Conservation (phyloP, 2,329 filamentous ascomycete species). For the Pseudogymnoascus sp. region DNA sequence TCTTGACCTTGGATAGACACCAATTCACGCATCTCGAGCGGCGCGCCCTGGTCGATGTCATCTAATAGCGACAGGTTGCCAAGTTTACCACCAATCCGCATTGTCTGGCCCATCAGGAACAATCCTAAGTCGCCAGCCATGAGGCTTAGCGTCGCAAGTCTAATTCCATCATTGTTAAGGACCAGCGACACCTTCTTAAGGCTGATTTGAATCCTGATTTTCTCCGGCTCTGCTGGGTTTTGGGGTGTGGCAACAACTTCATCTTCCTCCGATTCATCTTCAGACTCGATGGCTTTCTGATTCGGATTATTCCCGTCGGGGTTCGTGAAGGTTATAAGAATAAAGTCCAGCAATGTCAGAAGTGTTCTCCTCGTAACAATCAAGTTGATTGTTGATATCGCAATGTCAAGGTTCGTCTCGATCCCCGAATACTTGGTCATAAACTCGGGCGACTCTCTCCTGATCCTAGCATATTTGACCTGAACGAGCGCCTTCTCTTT, state of each 20-base stretch:
- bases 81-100: conserved; percentile 79
- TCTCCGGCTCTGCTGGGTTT: conserved; percentile 32
- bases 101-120: conserved; percentile 75
- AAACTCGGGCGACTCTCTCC: conserved; percentile 86
- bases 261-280: conserved; percentile 27
- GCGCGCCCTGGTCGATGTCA: conserved; percentile 86
- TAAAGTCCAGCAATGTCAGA: conserved; percentile 86
- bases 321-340: conserved; percentile 81
- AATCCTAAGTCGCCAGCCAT: conserved; percentile 88
- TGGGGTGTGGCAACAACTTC: conserved; percentile 22
- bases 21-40: conserved; percentile 71
- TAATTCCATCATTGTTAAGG: conserved; percentile 94
- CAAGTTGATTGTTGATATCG: conserved; percentile 91
- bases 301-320: conserved; percentile 43
- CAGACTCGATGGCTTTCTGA: conserved; percentile 32
- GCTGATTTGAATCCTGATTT: conserved; percentile 86
- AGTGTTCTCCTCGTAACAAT: conserved; percentile 90
- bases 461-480: conserved; percentile 85
- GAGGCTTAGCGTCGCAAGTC: conserved; percentile 84
- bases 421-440: conserved; percentile 86
- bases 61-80: conserved; percentile 86
- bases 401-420: conserved; percentile 84
- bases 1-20: conserved; percentile 94
- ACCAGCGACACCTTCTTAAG: conserved; percentile 90
- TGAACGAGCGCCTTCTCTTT: conserved; percentile 75